Evolutionary conservation across 768 basidiomycete species (phyloP).

Genomic region (Mycena latifolia): DNA sequence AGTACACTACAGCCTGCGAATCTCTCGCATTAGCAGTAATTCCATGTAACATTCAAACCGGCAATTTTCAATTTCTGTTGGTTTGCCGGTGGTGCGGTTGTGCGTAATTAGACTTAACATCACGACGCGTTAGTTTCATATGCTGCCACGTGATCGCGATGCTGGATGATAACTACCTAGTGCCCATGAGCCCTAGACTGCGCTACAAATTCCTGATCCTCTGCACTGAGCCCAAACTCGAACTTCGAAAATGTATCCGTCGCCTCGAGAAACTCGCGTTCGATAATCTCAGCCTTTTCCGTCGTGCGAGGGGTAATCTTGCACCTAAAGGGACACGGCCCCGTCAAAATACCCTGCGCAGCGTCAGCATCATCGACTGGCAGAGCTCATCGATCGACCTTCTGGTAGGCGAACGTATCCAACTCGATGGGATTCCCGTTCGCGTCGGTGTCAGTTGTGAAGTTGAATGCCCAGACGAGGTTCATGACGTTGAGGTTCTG

Average conservation of each 20-base stretch:
- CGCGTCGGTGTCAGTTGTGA: conserved; percentile 24
- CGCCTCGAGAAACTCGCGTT: conserved; percentile 33
- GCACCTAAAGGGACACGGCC: conserved; percentile 38
- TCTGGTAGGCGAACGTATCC: conserved; percentile 32
- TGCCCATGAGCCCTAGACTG: not conserved
- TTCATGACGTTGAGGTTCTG: conserved; percentile 41
- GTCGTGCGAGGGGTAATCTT: conserved; percentile 38
- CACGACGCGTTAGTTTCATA: no score
- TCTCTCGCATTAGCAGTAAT: no score
- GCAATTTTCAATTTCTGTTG: no score
- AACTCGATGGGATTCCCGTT: conserved; percentile 21
- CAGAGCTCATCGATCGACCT: not conserved
- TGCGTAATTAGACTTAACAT: no score
- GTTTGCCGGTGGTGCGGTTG: no score
- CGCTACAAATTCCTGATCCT: conserved; percentile 29
- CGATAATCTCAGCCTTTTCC: conserved; percentile 33
- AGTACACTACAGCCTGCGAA: no score
- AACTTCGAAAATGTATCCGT: conserved; percentile 29
- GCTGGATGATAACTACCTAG: no score
- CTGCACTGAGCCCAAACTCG: conserved; percentile 27
- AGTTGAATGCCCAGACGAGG: conserved; percentile 47
- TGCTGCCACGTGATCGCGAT: no score
- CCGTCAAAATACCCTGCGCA: conserved; percentile 31
- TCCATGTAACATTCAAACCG: no score
- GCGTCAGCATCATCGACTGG: not conserved